These are phyloP conservation scores for Chrysanthemum lavandulifolium DNA, from an alignment of 129 eudicot species.

Conservation along the genomic window DNA sequence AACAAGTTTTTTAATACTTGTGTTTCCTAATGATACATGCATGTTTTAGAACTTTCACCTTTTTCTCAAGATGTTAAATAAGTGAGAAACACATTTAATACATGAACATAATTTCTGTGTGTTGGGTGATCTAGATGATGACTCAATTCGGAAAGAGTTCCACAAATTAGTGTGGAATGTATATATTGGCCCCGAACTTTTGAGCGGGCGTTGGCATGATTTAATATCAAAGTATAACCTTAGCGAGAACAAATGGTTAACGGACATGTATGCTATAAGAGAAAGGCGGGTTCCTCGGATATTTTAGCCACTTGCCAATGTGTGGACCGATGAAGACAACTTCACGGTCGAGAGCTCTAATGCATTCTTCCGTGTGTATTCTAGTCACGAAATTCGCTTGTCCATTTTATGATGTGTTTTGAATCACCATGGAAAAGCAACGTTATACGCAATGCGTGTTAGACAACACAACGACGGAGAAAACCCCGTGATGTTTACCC, in stretches of 20 bases:
- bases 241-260: not conserved
- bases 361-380: not conserved
- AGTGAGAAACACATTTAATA: no score
- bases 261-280: not conserved
- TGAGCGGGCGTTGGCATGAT: no score
- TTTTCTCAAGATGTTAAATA: no score
- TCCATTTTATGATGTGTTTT: not conserved
- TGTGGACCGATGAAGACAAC: constrained; percentile 12
- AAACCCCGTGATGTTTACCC: not conserved
- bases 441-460: not conserved
- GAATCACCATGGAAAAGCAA: not conserved
- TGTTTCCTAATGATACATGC: not conserved
- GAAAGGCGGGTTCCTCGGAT: not conserved
- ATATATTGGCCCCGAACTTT: no score
- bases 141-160: no score
- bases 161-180: no score
- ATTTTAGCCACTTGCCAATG: not conserved
- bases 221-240: no score
- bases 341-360: not conserved
- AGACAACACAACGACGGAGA: not conserved
- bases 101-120: no score
- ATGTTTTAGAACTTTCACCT: no score
- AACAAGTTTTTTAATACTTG: not conserved
- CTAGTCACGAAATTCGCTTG: not conserved
- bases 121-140: no score